Evolutionary conservation across 495 filamentous ascomycete species (phyloP), one percentile per base, ranked within the genome.

Genomic region (Cercophora newfieldiana): DNA sequence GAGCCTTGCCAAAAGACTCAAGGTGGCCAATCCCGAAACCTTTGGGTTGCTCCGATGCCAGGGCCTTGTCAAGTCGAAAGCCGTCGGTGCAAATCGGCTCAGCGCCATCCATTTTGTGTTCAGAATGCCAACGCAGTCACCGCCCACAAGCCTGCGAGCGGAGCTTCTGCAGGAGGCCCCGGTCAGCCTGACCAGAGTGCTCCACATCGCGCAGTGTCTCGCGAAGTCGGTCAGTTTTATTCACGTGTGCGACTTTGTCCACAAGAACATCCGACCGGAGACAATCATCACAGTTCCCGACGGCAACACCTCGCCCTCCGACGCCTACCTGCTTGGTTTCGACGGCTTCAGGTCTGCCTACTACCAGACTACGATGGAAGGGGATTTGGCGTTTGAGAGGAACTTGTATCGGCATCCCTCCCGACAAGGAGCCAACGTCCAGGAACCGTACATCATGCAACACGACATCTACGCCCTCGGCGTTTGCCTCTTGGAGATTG

Each of bases 401-500:
- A 79, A 84, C 47, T 61, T 88, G 4, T 89, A 88, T 64, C 80
- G 81, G 1, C 85, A 88, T 62, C 86, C 85, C 5, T 55, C 66
- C 0, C 78, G 84, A 0, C 79, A 85, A 47, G 85, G 85, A 1
- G 3, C 69, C 0, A 64, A 51, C 1, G 78, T 78, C 0, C 64
- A 77, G 47, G 72, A 78, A 0, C 44, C 47, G 6, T 87, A 84
- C 64, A 71, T 59, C 5, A 87, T 87, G 82, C 83, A 86, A 57
- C 83, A 88, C 69, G 86, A 88, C 66, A 86, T 88, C 25, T 88
- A 88, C 69, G 85, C 83, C 66, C 77, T 89, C n/a, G 87, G 87
- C 0, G 83, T 87, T 6, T 82, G 81, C 57, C 74, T 89, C 0
- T 66, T 89, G 1, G 87, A 89, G 68, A 76, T 89, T 31, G 86